Percentiles rank a stretch among this genome's conserved stretches.
Conservation (phyloP, 495 filamentous ascomycete genomes). For the Tuber brumale region DNA sequence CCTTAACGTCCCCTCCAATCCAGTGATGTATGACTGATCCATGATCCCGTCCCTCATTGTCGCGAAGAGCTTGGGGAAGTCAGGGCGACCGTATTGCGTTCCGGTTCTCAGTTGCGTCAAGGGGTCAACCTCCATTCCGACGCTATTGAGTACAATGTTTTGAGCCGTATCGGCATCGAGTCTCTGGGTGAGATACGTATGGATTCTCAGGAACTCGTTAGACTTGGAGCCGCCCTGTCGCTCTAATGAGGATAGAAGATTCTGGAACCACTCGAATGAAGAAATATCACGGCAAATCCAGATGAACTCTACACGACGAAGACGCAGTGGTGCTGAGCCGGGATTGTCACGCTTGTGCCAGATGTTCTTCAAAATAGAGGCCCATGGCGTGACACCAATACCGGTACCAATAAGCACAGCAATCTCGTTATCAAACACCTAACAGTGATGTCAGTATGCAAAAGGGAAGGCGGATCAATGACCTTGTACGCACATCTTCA, state of each 20-base stretch:
- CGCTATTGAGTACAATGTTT: slow-evolving; percentile 94
- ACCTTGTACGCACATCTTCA: slow-evolving; percentile 76
- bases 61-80: slow-evolving; percentile 74
- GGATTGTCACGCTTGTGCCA: slow-evolving; percentile 74
- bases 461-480: slow-evolving; percentile 65
- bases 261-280: slow-evolving; percentile 99
- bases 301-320: slow-evolving; percentile 95
- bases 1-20: slow-evolving; percentile 62
- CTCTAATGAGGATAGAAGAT: slow-evolving; percentile 85
- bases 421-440: slow-evolving; percentile 97
- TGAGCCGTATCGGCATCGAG: slow-evolving; percentile 85
- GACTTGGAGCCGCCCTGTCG: slow-evolving; percentile 63
- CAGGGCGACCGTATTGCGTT: slow-evolving; percentile 93
- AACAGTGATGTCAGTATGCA: slow-evolving; percentile 81
- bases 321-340: slow-evolving; percentile 71
- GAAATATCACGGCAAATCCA: slow-evolving; percentile 96
- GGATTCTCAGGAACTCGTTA: slow-evolving; percentile 90
- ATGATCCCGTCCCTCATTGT: slow-evolving; percentile 83
- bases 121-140: slow-evolving; percentile 79
- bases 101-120: slow-evolving; percentile 81
- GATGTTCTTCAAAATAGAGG: slow-evolving; percentile 95
- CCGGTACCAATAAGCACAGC: slow-evolving; percentile 94
- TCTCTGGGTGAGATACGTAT: slow-evolving; percentile 92
- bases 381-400: slow-evolving; percentile 98
- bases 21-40: slow-evolving; percentile 75